These are phyloP conservation scores for Zygnema cylindricum DNA, from an alignment of 139 green algal genomes.

Conservation along the genomic window DNA sequence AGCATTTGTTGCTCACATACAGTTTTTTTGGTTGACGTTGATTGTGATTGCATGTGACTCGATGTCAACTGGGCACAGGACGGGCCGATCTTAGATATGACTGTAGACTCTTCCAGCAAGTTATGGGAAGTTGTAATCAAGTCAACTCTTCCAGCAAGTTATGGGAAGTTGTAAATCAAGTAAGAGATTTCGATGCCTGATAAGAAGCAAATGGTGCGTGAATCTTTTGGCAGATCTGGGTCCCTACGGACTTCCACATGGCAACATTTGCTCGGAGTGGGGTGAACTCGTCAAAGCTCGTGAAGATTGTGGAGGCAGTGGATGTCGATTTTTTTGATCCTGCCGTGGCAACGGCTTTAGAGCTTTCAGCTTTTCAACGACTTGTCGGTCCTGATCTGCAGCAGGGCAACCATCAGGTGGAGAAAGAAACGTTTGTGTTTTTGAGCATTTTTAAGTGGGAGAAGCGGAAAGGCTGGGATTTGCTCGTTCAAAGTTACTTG, in stretches of 20 bases:
- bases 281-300: conserved; percentile 43
- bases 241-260: conserved; percentile 66
- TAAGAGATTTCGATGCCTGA: too few species aligned
- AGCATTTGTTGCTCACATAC: too few species aligned
- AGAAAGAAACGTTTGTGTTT: conserved; percentile 62
- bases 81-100: too few species aligned
- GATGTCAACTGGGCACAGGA: too few species aligned
- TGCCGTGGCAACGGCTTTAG: background rate
- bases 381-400: background rate
- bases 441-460: conserved; percentile 83
- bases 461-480: conserved; percentile 71
- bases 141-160: too few species aligned
- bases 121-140: too few species aligned
- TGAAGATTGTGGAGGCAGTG: conserved; percentile 51
- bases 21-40: too few species aligned
- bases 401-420: background rate
- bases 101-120: too few species aligned
- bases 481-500: conserved; percentile 71
- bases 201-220: too few species aligned
- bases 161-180: too few species aligned
- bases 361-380: background rate
- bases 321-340: conserved; percentile 56
- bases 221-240: conserved; percentile 58
- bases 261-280: conserved; percentile 58
- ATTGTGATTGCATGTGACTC: too few species aligned